Conservation (phyloP, 169 alveolate species). For the Perkinsus olseni region DNA sequence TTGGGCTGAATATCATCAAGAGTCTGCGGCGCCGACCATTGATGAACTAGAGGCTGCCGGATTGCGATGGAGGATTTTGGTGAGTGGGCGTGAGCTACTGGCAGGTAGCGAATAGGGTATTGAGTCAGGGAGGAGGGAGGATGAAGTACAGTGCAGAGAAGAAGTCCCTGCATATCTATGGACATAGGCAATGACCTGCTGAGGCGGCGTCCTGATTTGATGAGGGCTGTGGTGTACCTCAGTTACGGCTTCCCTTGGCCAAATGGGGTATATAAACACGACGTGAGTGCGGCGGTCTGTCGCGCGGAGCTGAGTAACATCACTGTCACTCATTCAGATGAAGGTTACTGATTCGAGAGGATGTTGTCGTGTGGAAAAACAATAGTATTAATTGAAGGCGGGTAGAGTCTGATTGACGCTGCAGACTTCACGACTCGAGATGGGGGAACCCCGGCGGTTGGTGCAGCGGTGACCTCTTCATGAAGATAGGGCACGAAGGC, state of each 20-base stretch:
- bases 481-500: no score
- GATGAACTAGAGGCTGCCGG: neutral
- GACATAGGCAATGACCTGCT: neutral
- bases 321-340: neutral
- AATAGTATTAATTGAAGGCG: no score
- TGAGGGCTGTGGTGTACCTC: neutral
- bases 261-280: neutral
- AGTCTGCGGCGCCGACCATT: neutral
- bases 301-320: neutral
- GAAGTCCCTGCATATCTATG: neutral
- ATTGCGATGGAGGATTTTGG: neutral
- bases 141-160: neutral
- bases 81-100: no score
- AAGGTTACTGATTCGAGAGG: neutral
- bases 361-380: no score
- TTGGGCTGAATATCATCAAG: neutral
- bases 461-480: no score
- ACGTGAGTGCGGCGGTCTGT: neutral
- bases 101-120: neutral
- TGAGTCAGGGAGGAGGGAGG: neutral
- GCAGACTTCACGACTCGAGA: no score
- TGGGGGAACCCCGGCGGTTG: no score
- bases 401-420: no score
- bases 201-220: neutral
- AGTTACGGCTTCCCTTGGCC: neutral